Evolutionary conservation across 352 stramenopile species (phyloP), one percentile per base, ranked within the genome.

Genomic region (Hyaloperonospora arabidopsidis): DNA sequence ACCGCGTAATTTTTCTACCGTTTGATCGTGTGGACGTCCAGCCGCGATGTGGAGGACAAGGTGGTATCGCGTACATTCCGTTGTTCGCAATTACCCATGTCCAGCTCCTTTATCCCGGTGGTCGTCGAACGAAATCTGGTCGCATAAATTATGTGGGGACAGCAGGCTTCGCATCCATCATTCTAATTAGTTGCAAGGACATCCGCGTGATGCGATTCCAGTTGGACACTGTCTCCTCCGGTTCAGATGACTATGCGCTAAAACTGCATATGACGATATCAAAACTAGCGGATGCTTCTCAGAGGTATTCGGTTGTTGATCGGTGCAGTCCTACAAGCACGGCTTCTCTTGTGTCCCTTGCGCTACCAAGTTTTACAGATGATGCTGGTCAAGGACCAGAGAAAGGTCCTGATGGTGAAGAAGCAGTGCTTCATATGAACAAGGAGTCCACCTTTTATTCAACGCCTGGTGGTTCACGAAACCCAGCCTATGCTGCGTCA

Each of bases 141-240:
- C 67, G 74, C 13, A 70, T 67, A 10, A 76, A 79, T 45, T 77
- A 72, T 49, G 68, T 68, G n/a, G 67, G 72, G 0, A 68, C 76
- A 58, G 54, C 76, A 15, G 51, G 63, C 3, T 68, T 60, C 40
- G 64, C 63, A 19, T 79, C 72, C 1, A 70, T 85, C 21, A 60
- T 93, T 8, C 63, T 72, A 2, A 68, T 93, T 17, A 74, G 58
- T n/a, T 93, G 80, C 65, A 93, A 93, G 49, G 83, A 93, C 54
- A 68, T 89, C 3, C 75, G 83, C 2, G 56, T 74, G 19, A 74
- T 93, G 68, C 70, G 76, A 29, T 67, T 93, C 41, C 76, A 91
- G 43, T 29, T 91, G 12, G 76, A 86, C 21, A 79, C 67, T 0
- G 47, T 67, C 2, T 63, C 68, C 5, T 63, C 65, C 14, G 57